Conservation (phyloP, 1,284 basidiomycete species). For the Cryptococcus sp. region DNA sequence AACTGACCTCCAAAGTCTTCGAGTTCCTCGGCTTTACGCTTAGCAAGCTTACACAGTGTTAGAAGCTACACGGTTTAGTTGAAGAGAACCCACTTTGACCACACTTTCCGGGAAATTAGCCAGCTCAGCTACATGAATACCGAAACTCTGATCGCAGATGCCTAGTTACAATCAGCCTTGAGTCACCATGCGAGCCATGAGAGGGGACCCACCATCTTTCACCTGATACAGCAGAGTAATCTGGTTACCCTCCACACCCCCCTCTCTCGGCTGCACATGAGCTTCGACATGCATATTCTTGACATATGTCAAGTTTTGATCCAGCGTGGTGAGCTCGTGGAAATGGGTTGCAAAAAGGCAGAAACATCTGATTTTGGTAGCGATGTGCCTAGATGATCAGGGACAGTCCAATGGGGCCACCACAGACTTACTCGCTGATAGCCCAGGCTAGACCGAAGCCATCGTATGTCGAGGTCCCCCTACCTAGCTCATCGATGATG, state of each 20-base stretch:
- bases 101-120: conserved; percentile 95
- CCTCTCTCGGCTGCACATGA: conserved; percentile 60
- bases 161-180: conserved; percentile 46
- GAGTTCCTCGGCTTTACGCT: conserved; percentile 89
- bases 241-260: conserved; percentile 65
- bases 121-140: conserved; percentile 94
- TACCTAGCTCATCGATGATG: conserved; percentile 96
- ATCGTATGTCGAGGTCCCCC: conserved; percentile 98
- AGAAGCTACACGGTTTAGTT: background rate
- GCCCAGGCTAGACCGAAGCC: conserved; percentile 99
- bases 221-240: conserved; percentile 96
- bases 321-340: conserved; percentile 90
- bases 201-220: conserved; percentile 63
- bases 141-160: conserved; percentile 92
- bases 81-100: conserved; percentile 60
- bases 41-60: conserved; percentile 63
- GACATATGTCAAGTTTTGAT: conserved; percentile 78
- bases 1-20: conserved; percentile 74
- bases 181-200: background rate
- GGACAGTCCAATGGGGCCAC: background rate
- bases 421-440: conserved; percentile 78
- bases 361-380: conserved; percentile 82
- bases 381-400: conserved; percentile 66
- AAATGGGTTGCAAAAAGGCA: conserved; percentile 98
- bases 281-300: conserved; percentile 96